phyloP scores from a whole-genome alignment of 345 rosid species.

The Hevea brasiliensis region DNA sequence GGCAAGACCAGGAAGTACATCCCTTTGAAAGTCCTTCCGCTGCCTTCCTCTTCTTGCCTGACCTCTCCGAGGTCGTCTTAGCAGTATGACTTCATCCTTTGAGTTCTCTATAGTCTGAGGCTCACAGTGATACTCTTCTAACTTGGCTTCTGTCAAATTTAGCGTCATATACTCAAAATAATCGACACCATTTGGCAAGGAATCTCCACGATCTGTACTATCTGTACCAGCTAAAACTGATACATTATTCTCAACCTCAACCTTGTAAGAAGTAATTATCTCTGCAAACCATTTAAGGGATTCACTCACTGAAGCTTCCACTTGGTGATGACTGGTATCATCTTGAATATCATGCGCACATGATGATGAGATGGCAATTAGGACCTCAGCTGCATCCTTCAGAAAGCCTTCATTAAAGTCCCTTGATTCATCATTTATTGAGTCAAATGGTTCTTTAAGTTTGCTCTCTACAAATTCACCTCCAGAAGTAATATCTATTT shows the following conservation, averaged over 20 bases:
- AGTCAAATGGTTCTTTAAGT: constrained; percentile 23
- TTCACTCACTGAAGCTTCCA: constrained; percentile 26
- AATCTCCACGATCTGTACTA: constrained; percentile 14
- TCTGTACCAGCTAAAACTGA: constrained; percentile 9
- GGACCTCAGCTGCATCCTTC: constrained; percentile 59
- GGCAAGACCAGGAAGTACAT: constrained; percentile 59
- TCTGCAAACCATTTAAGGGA: constrained; percentile 73
- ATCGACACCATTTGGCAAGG: constrained; percentile 41
- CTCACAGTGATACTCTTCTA: constrained; percentile 39
- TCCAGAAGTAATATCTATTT: constrained; percentile 15
- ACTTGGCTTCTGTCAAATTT: constrained; percentile 50
- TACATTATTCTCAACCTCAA: constrained; percentile 22
- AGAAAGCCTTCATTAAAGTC: constrained; percentile 28
- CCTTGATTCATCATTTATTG: constrained; percentile 15
- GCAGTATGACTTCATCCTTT: constrained; percentile 35
- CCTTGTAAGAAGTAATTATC: constrained; percentile 27
- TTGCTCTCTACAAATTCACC: constrained; percentile 2
- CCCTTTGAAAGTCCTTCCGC: constrained; percentile 74
- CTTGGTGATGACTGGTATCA: not conserved
- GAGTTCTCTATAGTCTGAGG: constrained; percentile 39
- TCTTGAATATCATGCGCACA: constrained; percentile 17
- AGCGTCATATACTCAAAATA: constrained; percentile 68
- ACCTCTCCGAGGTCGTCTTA: constrained; percentile 58
- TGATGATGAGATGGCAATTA: constrained; percentile 55
- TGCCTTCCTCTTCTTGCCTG: constrained; percentile 72